These are phyloP conservation scores for Cupressus sempervirens DNA, from an alignment of 75 land plant species.

Conservation along the genomic window DNA sequence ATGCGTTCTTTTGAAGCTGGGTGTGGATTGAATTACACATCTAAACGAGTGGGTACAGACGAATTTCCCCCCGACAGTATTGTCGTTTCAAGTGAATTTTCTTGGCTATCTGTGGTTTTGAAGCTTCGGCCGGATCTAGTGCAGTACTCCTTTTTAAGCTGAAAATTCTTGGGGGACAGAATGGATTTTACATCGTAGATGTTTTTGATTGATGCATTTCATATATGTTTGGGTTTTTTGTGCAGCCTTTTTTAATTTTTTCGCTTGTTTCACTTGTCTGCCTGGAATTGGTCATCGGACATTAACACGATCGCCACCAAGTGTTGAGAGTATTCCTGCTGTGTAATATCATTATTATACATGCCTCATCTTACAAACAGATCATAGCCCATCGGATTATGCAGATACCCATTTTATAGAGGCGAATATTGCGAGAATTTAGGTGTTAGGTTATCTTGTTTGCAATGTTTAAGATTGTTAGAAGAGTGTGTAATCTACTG, in stretches of 20 bases:
- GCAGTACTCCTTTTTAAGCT: neutral
- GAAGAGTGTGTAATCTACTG: neutral
- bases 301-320: neutral
- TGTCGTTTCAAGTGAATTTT: neutral
- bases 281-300: too few species aligned
- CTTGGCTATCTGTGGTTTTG: neutral
- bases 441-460: neutral
- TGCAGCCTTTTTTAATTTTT: neutral
- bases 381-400: neutral
- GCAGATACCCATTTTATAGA: neutral
- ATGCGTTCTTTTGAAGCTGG: neutral
- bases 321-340: neutral
- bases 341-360: neutral
- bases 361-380: neutral
- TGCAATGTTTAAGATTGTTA: neutral
- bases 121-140: neutral
- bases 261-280: neutral
- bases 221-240: neutral
- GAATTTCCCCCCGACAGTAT: neutral
- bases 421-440: neutral
- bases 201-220: neutral
- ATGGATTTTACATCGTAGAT: neutral
- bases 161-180: neutral
- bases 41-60: neutral
- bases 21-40: neutral